These are phyloP conservation scores for Neoboletus magnificus DNA, from an alignment of 768 basidiomycete genomes.

Conservation along the genomic window DNA sequence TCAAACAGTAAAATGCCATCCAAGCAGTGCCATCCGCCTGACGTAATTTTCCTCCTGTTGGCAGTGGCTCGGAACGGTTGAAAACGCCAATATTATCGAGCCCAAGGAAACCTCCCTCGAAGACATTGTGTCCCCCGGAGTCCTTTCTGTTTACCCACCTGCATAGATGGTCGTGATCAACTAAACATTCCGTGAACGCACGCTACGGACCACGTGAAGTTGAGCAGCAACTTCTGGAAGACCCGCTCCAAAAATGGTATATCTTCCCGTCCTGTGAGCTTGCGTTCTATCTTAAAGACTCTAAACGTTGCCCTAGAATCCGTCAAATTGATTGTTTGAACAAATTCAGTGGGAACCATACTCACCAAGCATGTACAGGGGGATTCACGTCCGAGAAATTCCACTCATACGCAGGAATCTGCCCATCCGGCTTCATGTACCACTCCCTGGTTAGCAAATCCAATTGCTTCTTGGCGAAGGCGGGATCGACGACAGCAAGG, in stretches of 20 bases:
- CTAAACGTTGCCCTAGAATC: conserved; percentile 84
- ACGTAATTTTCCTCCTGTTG: conserved; percentile 89
- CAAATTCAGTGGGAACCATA: background rate
- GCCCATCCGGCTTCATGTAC: conserved; percentile 99
- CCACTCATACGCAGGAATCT: conserved; percentile 99
- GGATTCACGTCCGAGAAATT: conserved; percentile 99
- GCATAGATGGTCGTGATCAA: conserved; percentile 1
- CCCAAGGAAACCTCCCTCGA: conserved; percentile 97
- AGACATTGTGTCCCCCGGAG: conserved; percentile 90
- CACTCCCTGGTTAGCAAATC: conserved; percentile 96
- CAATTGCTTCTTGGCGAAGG: conserved; percentile 96
- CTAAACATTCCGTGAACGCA: background rate
- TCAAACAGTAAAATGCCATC: conserved; percentile 99
- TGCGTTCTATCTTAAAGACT: conserved; percentile 98
- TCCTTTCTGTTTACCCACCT: conserved; percentile 99
- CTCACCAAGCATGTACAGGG: conserved; percentile 94
- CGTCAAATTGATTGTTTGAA: background rate
- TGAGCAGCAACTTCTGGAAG: conserved; percentile 94
- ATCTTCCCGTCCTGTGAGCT: conserved; percentile 89
- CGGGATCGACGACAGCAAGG: conserved; percentile 90
- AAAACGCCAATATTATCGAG: conserved; percentile 98
- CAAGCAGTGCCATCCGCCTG: conserved; percentile 99
- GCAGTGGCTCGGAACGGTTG: conserved; percentile 95
- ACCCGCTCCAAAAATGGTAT: conserved; percentile 92
- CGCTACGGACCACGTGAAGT: conserved; percentile 83